phyloP scores from a whole-genome alignment of 768 basidiomycete species.

The Grammothele lineata region DNA sequence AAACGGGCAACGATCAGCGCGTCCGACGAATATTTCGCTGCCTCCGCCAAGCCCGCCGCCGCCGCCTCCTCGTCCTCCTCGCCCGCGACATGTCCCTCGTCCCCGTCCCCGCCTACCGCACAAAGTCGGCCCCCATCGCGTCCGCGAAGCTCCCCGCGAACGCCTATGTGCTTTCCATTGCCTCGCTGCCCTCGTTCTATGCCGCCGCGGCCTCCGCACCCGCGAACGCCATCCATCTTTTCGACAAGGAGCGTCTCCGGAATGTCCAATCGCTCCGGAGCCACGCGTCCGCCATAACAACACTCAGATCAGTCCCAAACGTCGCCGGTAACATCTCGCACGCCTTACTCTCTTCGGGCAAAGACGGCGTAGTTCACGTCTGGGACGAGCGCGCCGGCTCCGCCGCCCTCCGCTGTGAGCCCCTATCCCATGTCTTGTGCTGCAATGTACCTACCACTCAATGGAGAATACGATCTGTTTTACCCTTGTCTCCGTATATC shows the following conservation, averaged over 20 bases:
- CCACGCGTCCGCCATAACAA: slow-evolving; percentile 55
- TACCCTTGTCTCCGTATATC: background rate
- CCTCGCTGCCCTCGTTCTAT: slow-evolving; percentile 41
- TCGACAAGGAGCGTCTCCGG: slow-evolving; percentile 55
- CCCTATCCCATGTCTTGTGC: background rate
- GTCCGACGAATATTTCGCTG: slow-evolving; percentile 1
- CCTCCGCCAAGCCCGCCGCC: background rate
- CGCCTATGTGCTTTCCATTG: slow-evolving; percentile 61
- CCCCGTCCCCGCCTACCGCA: slow-evolving; percentile 26
- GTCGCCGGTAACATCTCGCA: slow-evolving; percentile 39
- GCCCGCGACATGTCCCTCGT: slow-evolving; percentile 27
- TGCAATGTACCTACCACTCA: slow-evolving; percentile 24
- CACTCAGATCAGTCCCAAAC: slow-evolving; percentile 41
- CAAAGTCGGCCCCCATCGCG: slow-evolving; percentile 24
- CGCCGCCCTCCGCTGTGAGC: slow-evolving; percentile 58
- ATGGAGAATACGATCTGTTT: slow-evolving; percentile 12
- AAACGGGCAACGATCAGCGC: slow-evolving; percentile 4
- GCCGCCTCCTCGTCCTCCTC: slow-evolving; percentile 2
- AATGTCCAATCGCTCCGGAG: slow-evolving; percentile 46
- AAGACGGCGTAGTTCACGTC: slow-evolving; percentile 64
- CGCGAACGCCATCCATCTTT: slow-evolving; percentile 60
- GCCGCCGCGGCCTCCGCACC: slow-evolving; percentile 63
- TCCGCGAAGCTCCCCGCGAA: slow-evolving; percentile 34
- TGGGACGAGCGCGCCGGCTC: slow-evolving; percentile 68
- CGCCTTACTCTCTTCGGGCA: slow-evolving; percentile 60